These are phyloP conservation scores for Aegilops umbellulata DNA, from an alignment of 176 grass and related monocot genomes.

Conservation along the genomic window DNA sequence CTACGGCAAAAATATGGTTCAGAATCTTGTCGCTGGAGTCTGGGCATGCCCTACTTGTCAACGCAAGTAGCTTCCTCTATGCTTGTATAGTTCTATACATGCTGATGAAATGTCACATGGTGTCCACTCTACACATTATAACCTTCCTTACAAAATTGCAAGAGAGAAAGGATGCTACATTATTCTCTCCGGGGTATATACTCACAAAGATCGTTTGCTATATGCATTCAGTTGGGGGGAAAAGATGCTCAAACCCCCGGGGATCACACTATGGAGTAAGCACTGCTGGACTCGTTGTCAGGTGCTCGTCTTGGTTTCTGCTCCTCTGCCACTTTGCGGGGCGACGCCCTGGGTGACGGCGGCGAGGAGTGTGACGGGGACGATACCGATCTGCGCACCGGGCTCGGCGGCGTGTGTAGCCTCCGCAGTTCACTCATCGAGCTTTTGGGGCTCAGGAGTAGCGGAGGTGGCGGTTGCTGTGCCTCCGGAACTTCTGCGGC, in stretches of 20 bases:
- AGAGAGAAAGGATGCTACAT: conserved; percentile 4
- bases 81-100: conserved; percentile 11
- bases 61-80: background rate
- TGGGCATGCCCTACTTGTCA: background rate
- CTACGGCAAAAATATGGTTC: background rate
- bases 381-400: background rate
- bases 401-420: conserved; percentile 39
- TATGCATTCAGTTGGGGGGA: conserved; percentile 7
- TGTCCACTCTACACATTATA: conserved; percentile 32
- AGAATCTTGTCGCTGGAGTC: background rate
- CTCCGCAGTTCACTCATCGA: conserved; percentile 41
- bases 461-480: conserved; percentile 29
- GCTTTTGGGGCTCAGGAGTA: conserved; percentile 44
- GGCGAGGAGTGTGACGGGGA: conserved; percentile 19
- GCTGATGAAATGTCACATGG: conserved; percentile 1
- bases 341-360: conserved; percentile 30
- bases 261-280: conserved; percentile 55
- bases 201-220: background rate
- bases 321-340: conserved; percentile 29
- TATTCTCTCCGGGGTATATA: conserved; percentile 35
- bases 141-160: conserved; percentile 30
- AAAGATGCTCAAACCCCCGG: background rate
- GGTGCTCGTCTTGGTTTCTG: conserved; percentile 29
- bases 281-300: conserved; percentile 30
- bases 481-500: conserved; percentile 8